Conservation (phyloP, 2,329 filamentous ascomycete genomes). For the Aspergillus calidoustus region DNA sequence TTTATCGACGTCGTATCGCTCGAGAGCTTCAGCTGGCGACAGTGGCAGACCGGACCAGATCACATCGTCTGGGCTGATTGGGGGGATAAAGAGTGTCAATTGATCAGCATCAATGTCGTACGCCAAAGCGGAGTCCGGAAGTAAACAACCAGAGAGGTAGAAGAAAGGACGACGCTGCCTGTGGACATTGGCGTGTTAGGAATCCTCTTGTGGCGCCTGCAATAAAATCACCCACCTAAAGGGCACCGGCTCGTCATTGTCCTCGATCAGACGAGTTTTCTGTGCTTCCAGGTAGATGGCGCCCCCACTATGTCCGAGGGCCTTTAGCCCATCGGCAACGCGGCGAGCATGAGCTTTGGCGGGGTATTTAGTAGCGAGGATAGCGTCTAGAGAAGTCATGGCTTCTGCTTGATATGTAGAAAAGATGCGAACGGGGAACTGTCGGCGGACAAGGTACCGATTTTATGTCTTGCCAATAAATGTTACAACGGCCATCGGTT, state of each 20-base stretch:
- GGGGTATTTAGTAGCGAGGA: slow-evolving; percentile 68
- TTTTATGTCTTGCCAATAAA: slow-evolving; percentile 4
- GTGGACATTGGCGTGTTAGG: slow-evolving; percentile 20
- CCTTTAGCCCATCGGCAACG: slow-evolving; percentile 77
- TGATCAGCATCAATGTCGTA: slow-evolving; percentile 77
- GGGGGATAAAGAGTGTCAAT: slow-evolving; percentile 88
- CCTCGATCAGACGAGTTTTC: slow-evolving; percentile 79
- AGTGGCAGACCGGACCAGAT: slow-evolving; percentile 93
- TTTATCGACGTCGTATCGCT: slow-evolving; percentile 79
- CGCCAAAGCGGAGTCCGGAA: slow-evolving; percentile 78
- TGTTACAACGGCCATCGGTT: slow-evolving; percentile 9
- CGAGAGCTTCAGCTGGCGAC: slow-evolving; percentile 72
- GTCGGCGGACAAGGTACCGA: background rate
- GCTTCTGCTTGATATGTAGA: slow-evolving; percentile 6
- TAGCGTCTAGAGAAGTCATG: slow-evolving; percentile 41
- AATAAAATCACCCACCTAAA: slow-evolving; percentile 65
- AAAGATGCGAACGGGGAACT: background rate
- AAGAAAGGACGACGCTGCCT: slow-evolving; percentile 92
- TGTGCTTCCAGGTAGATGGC: slow-evolving; percentile 88
- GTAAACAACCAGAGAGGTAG: slow-evolving; percentile 85
- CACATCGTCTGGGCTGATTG: slow-evolving; percentile 81
- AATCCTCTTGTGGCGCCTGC: background rate
- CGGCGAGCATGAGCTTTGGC: slow-evolving; percentile 84
- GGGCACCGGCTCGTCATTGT: slow-evolving; percentile 80
- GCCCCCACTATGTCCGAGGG: slow-evolving; percentile 68